Base-by-base conservation (phyloP, 176 grass and related monocot species). In the Alopecurus myosuroides region DNA sequence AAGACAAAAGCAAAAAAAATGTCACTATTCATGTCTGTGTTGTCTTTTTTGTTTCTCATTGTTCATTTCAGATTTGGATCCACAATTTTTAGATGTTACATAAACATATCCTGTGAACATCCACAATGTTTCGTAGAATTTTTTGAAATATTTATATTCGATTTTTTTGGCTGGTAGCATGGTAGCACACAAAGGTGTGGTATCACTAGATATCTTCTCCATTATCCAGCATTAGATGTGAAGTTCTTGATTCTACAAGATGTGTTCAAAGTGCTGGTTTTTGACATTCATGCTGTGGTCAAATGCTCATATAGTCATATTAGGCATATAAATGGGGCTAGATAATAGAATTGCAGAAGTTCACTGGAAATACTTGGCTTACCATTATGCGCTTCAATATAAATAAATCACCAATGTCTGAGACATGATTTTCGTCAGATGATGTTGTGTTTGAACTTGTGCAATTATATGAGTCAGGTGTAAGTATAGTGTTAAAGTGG, bases 361-460 rank as follows among this genome's bases (percentile, higher is more conserved):
- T 79, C 19, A 62, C 19, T 41, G 67, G 48, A 87, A 76, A 74
- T 36, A 75, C 26, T 86, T 33, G 17, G 28, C 46, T 77, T 93
- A 95, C 95, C 95, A 98, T 98, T 91, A 98, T 98, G 73, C 95
- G 93, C 93, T 98, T 98, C 72, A 98, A 76, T 93, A 98, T 95
- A 82, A 93, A 98, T 89, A 98, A 90, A 92, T 98, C 89, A 31
- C 66, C 87, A 87, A 67, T 77, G 82, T 88, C 68, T 70, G 82
- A 85, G 55, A 36, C 77, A 78, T 87, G 90, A 81, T 83, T 62
- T 74, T 45, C 81, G 81, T 87, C 76, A 70, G 89, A 86, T 62
- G 82, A 25, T 23, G 65, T 65, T 58, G 62, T 74, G 60, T 66
- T 78, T 86, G 89, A 89, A 76, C 48, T 93, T 81, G 80, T 89